Base-by-base conservation (phyloP, 345 rosid genomes). In the Brassica juncea region DNA sequence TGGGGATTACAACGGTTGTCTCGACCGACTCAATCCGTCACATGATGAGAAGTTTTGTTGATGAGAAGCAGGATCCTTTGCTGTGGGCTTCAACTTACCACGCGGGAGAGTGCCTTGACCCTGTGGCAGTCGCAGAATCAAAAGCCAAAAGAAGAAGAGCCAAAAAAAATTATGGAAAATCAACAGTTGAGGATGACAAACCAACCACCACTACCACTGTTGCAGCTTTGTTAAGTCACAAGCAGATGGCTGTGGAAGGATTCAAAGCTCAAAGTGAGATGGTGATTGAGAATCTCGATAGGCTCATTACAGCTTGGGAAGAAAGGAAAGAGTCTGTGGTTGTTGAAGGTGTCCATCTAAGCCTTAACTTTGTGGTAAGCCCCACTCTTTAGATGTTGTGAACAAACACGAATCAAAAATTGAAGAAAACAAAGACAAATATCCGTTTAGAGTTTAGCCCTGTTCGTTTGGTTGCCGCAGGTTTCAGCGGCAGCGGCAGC, bases 61-160 rank as follows among this genome's bases (percentile, higher is more conserved):
- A 90, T 78, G 99, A 96, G 84, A 90, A 90, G 74, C 84, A 93
- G 69, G 89, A 93, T 77, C 99, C 99, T 68, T 68, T 96, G 73
- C 91, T 96, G 4, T 96, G 99, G 99, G 90, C 99, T 79, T 96
- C 99, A n/a, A 96, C 99, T 0, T 96, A 96, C 74, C 99, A 96
- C 81, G 99, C 98, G 35, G 99, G 99, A 55, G 98, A 96, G 54
- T 88, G 31, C 80, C 85, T 96, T 85, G 99, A 96, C 82, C 94
- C 90, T 34, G 88, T 84, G 72, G 99, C 98, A 2, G 97, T 96
- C 80, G 97, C 97, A 0, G 94, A 93, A 82, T 97, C 99, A 9
- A 93, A 89, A 83, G 96, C 90, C 79, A 95, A 86, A 71, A 87
- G 73, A 73, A 88, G 84, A 77, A 86, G 84, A 75, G 98, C 93